Evolutionary conservation across 805 yeast genomes (phyloP).

Genomic region (Cyberlindnera veronae): DNA sequence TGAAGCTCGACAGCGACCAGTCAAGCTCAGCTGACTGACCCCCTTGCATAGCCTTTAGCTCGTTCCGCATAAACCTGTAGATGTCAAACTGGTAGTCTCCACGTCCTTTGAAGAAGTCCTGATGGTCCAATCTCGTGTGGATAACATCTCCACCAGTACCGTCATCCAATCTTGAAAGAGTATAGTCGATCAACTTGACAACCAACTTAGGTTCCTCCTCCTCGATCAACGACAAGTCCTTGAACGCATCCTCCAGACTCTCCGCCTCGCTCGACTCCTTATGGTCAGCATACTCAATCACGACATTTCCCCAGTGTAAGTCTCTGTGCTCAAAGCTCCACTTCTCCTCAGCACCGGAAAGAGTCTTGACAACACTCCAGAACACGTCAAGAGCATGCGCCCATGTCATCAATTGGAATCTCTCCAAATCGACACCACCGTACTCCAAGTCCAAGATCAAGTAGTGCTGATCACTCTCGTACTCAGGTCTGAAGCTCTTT

Average conservation of each 20-base stretch:
- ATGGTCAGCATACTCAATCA: slow-evolving; percentile 35
- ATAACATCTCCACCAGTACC: slow-evolving; percentile 29
- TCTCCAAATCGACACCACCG: slow-evolving; percentile 44
- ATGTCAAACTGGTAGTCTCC: slow-evolving; percentile 62
- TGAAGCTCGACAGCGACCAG: slow-evolving; percentile 45
- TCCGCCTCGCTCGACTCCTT: slow-evolving; percentile 3
- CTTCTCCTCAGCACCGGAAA: slow-evolving; percentile 49
- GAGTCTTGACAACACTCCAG: slow-evolving; percentile 46
- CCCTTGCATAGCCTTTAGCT: slow-evolving; percentile 13
- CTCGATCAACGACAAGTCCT: slow-evolving; percentile 19
- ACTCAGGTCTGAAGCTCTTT: slow-evolving; percentile 38
- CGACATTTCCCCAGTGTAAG: slow-evolving; percentile 61
- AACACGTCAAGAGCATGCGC: slow-evolving; percentile 42
- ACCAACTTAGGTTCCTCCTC: slow-evolving; percentile 18
- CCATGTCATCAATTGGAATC: slow-evolving; percentile 38
- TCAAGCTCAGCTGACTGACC: slow-evolving; percentile 32
- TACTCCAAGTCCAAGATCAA: slow-evolving; percentile 37
- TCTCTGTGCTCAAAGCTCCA: slow-evolving; percentile 69
- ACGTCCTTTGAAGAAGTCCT: slow-evolving; percentile 55
- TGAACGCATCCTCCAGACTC: slow-evolving; percentile 21
- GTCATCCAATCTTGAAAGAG: slow-evolving; percentile 48
- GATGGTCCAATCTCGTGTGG: slow-evolving; percentile 61
- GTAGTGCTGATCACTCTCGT: slow-evolving; percentile 31
- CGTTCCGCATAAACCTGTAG: slow-evolving; percentile 52
- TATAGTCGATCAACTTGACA: slow-evolving; percentile 56